Evolutionary conservation across 129 eudicot genomes (phyloP), one percentile per base, ranked within the genome.

Genomic region (Smallanthus sonchifolius): DNA sequence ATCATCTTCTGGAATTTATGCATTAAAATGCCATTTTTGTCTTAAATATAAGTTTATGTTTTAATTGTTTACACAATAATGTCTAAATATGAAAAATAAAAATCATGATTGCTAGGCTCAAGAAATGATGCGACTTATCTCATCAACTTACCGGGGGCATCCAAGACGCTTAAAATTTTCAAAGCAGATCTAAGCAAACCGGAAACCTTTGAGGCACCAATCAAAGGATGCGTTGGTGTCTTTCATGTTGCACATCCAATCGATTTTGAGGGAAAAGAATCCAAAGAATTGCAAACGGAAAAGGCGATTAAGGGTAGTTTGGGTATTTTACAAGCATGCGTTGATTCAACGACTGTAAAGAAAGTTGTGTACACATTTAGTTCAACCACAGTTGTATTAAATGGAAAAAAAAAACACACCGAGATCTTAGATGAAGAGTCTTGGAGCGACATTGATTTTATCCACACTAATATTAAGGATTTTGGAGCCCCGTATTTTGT

Each of bases 211-310:
- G 75, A 49, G 20, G 73, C 79, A 28, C 76, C 86, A 38, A 79
- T 87, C 3, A 42, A 79, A 45, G 89, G 89, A 1, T 87, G 92
- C 86, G 47, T 16, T 17, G 89, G 92, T n/a, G 85, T 84, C n/a
- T 87, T 87, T 54, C 92, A 87, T 68, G 79, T 80, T 37, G 92
- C 92, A 7, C 87, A 84, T 39, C 84, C 84, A 4, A 57, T 79
- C 7, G 78, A 82, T 45, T 70, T 64, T 32, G 75, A 16, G n/a
- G 78, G 64, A 17, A 80, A 70, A 28, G 82, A 80, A 14, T 1
- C 67, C 4, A 78, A 49, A 54, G 80, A 80, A 55, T 74, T 55
- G 43, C 10, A 68, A 20, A 74, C 77, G 3, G 19, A 68, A 67
- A 77, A 70, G 68, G 44, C 79, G 0, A 40, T 83, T 6, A 55